These are phyloP conservation scores for Coemansia sp. DNA, from an alignment of 192 early-diverging fungal genomes.

Conservation along the genomic window DNA sequence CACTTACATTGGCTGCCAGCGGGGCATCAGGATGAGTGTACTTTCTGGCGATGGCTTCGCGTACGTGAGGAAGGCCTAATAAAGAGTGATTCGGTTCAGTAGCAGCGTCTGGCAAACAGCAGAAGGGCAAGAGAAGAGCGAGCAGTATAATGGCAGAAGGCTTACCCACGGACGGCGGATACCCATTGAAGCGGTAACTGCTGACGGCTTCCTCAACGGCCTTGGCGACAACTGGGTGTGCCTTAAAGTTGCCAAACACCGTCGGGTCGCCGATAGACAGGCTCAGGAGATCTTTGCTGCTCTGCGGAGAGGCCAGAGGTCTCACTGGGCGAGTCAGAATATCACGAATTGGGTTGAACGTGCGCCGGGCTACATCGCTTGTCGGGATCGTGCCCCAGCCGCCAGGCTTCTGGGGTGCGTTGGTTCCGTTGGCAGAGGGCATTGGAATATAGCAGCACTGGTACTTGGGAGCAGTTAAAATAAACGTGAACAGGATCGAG, in stretches of 20 bases:
- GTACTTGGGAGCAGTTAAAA: not conserved
- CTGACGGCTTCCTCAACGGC: constrained; percentile 66
- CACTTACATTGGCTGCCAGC: constrained; percentile 55
- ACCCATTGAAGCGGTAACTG: constrained; percentile 78
- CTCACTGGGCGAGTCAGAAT: constrained; percentile 75
- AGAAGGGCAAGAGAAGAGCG: too few relatives aligned
- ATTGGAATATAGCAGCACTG: not conserved
- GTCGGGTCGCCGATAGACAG: constrained; percentile 74
- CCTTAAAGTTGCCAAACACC: constrained; percentile 86
- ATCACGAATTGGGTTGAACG: constrained; percentile 82
- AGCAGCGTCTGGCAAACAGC: not conserved
- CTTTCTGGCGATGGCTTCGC: constrained; percentile 71
- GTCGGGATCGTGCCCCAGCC: constrained; percentile 48
- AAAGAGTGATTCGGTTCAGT: not conserved
- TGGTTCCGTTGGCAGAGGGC: constrained; percentile 32
- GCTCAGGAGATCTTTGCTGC: constrained; percentile 31
- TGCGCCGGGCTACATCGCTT: constrained; percentile 66
- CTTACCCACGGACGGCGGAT: constrained; percentile 72
- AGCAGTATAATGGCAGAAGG: too few relatives aligned
- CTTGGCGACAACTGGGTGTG: constrained; percentile 61
- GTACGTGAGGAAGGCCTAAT: constrained; percentile 53
- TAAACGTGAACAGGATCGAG: not conserved
- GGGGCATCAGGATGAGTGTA: constrained; percentile 68
- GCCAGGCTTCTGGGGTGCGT: constrained; percentile 1
- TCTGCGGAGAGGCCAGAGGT: constrained; percentile 57